Percentiles rank a stretch among this genome's conserved stretches.
Evolutionary conservation across 208 protist species (phyloP).

Genomic region (Crithidia fasciculata): DNA sequence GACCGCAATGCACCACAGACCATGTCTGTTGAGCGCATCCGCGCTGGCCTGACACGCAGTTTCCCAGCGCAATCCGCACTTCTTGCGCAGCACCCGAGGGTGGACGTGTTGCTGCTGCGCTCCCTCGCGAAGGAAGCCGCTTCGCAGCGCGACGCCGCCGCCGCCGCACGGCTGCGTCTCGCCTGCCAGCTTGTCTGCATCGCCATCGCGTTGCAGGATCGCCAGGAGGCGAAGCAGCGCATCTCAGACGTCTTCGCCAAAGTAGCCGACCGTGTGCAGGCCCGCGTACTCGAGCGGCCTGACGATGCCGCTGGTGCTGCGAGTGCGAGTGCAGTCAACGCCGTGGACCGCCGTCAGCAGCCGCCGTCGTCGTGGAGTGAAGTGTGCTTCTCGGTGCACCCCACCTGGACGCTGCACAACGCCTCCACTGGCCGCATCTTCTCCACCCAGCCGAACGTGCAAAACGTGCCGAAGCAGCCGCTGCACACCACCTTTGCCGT

Average conservation of each 20-base stretch:
- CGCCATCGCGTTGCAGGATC: slow-evolving; percentile 59
- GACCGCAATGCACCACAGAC: background rate
- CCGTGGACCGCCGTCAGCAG: background rate
- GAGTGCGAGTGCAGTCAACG: no score
- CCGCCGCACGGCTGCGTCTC: slow-evolving; percentile 11
- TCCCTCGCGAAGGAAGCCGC: slow-evolving; percentile 1
- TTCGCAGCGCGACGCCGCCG: background rate
- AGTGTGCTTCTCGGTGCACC: slow-evolving; percentile 75
- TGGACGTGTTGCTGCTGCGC: slow-evolving; percentile 15
- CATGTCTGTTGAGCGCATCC: slow-evolving; percentile 10
- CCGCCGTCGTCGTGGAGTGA: background rate
- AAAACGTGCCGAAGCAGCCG: slow-evolving; percentile 62
- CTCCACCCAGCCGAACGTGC: slow-evolving; percentile 64
- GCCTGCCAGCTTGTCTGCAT: slow-evolving; percentile 36
- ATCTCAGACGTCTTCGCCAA: slow-evolving; percentile 37
- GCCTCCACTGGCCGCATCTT: slow-evolving; percentile 69
- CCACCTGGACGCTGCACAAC: slow-evolving; percentile 67
- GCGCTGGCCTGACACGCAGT: slow-evolving; percentile 9
- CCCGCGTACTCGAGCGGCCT: slow-evolving; percentile 31
- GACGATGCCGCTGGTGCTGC: background rate
- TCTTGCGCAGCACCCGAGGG: background rate
- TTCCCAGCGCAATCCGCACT: background rate
- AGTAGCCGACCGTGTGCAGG: slow-evolving; percentile 22
- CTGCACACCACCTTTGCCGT: slow-evolving; percentile 28
- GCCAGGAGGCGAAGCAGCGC: slow-evolving; percentile 27